Percentiles rank a stretch among this genome's conserved stretches.
These are phyloP conservation scores for Aspergillus pseudotamarii DNA, from an alignment of 2,329 filamentous ascomycete species.

Conservation along the genomic window DNA sequence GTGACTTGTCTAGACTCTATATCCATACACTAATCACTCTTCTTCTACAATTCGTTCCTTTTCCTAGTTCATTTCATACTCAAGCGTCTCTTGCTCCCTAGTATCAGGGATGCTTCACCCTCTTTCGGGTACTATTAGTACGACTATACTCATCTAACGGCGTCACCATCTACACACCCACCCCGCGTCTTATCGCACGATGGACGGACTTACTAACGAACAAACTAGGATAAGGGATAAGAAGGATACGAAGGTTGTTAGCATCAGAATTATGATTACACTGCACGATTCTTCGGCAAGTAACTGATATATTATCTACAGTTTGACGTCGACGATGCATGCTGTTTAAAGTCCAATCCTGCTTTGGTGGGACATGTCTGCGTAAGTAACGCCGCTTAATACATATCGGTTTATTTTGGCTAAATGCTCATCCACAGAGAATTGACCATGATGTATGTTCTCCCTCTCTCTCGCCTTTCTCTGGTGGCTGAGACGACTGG, in stretches of 20 bases:
- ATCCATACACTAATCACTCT: not conserved
- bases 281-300: not conserved
- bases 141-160: not conserved
- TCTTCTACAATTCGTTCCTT: no score
- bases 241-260: conserved; percentile 12
- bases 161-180: not conserved
- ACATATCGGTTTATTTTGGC: not conserved
- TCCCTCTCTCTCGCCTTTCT: not conserved
- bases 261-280: not conserved
- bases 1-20: not conserved
- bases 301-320: conserved; percentile 2
- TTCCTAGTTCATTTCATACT: not conserved
- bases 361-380: conserved; percentile 21
- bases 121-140: not conserved
- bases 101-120: no score
- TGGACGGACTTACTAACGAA: conserved; percentile 5
- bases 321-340: conserved; percentile 26
- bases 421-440: conserved; percentile 14
- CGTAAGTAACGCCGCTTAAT: conserved; percentile 16
- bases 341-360: conserved; percentile 23
- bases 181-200: conserved; percentile 9
- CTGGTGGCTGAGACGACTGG: not conserved
- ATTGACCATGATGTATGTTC: conserved; percentile 20
- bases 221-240: not conserved
- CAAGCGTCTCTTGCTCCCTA: no score